Evolutionary conservation across 1,139 yeast species (phyloP).

Genomic region (Taphrina sp.): DNA sequence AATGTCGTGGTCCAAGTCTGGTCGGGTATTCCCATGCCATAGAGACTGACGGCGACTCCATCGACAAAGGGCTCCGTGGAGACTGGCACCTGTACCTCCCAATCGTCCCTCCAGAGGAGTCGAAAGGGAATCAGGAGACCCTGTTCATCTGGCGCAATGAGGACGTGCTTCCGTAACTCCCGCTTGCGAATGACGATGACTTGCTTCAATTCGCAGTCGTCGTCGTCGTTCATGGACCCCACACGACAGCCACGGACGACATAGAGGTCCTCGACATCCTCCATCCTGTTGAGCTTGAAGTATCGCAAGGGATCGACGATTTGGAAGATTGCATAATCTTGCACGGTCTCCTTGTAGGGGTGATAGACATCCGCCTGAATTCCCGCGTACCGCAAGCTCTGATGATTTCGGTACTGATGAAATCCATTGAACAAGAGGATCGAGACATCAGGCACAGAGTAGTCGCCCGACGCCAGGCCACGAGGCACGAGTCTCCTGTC

Average conservation of each 20-base stretch:
- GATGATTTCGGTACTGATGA: slow-evolving; percentile 20
- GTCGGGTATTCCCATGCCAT: slow-evolving; percentile 19
- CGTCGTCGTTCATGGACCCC: background rate
- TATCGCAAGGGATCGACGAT: slow-evolving; percentile 23
- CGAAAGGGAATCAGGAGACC: slow-evolving; percentile 11
- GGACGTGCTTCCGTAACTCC: slow-evolving; percentile 10
- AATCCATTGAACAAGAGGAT: slow-evolving; percentile 30
- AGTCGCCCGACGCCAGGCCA: background rate
- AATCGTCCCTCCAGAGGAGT: slow-evolving; percentile 22
- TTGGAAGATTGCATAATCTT: slow-evolving; percentile 19
- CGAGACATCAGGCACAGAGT: slow-evolving; percentile 9
- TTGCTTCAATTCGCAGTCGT: slow-evolving; percentile 8
- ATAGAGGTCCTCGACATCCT: slow-evolving; percentile 19
- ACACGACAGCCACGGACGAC: slow-evolving; percentile 4
- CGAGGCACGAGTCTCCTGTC: slow-evolving; percentile 7
- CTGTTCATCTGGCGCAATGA: slow-evolving; percentile 25
- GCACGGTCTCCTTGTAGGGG: slow-evolving; percentile 13
- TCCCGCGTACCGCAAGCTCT: slow-evolving; percentile 6
- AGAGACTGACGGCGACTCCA: slow-evolving; percentile 12
- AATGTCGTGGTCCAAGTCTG: slow-evolving; percentile 26
- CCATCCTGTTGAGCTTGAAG: slow-evolving; percentile 24
- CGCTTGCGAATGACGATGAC: slow-evolving; percentile 6
- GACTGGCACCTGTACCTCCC: slow-evolving; percentile 18
- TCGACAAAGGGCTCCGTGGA: slow-evolving; percentile 14
- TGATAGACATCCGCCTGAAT: slow-evolving; percentile 5